Evolutionary conservation across 2,329 filamentous ascomycete genomes (phyloP).

Genomic region (Talaromyces sp.): DNA sequence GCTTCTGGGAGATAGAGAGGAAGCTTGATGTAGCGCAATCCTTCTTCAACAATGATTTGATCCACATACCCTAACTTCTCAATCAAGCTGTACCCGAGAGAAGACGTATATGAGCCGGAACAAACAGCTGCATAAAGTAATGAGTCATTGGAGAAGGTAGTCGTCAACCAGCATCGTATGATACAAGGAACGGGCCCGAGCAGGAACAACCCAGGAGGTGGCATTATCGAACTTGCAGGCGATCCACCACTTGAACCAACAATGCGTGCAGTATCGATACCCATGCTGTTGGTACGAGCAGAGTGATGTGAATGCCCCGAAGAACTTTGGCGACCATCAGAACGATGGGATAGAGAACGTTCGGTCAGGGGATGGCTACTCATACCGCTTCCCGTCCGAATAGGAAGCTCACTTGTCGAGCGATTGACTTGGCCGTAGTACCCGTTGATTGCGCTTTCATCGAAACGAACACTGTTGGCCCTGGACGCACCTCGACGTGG

Average conservation of each 20-base stretch:
- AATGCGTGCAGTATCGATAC: constrained; percentile 68
- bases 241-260: constrained; percentile 64
- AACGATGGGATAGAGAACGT: constrained; percentile 88
- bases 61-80: constrained; percentile 69
- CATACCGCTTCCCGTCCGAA: constrained; percentile 74
- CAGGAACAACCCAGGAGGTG: constrained; percentile 79
- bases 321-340: constrained; percentile 90
- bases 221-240: constrained; percentile 56
- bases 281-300: constrained; percentile 80
- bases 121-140: constrained; percentile 90
- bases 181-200: constrained; percentile 89
- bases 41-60: constrained; percentile 64
- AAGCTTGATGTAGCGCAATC: constrained; percentile 66
- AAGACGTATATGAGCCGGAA: constrained; percentile 84
- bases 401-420: constrained; percentile 77
- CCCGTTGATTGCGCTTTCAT: constrained; percentile 89
- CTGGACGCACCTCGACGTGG: constrained; percentile 82
- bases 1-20: constrained; percentile 89
- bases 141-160: constrained; percentile 82
- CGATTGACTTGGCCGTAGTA: constrained; percentile 82
- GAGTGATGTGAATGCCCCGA: constrained; percentile 78
- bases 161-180: constrained; percentile 91
- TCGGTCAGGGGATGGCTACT: constrained; percentile 80
- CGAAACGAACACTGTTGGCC: constrained; percentile 95
- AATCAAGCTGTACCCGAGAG: constrained; percentile 71